Evolutionary conservation across 306 rosid genomes (phyloP).

Genomic region (Malus asiatica): DNA sequence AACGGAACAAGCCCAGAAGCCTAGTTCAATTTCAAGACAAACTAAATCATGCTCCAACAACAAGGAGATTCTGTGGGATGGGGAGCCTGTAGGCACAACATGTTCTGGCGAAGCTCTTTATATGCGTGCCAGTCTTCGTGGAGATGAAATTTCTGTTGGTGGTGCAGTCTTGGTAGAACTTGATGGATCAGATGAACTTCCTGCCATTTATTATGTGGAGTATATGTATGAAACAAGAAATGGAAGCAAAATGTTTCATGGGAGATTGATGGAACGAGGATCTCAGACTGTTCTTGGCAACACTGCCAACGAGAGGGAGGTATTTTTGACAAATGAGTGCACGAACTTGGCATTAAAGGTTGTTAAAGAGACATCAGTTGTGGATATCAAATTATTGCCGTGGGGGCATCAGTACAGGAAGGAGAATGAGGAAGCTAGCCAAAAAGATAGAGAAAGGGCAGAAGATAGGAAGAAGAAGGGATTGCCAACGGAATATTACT

Average conservation of each 20-base stretch:
- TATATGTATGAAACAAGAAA: slow-evolving; percentile 67
- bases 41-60: slow-evolving; percentile 25
- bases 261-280: slow-evolving; percentile 68
- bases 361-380: slow-evolving; percentile 39
- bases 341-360: slow-evolving; percentile 42
- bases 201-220: slow-evolving; percentile 58
- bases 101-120: slow-evolving; percentile 47
- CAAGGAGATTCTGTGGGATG: slow-evolving; percentile 59
- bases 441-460: slow-evolving; percentile 58
- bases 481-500: slow-evolving; percentile 59
- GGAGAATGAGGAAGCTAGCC: slow-evolving; percentile 48
- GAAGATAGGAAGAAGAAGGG: slow-evolving; percentile 84
- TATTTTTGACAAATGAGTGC: slow-evolving; percentile 81
- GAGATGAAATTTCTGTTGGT: slow-evolving; percentile 61
- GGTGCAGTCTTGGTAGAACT: slow-evolving; percentile 58
- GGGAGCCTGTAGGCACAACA: slow-evolving; percentile 46
- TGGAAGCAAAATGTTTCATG: slow-evolving; percentile 78
- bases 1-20: slow-evolving; percentile 33
- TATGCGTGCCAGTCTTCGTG: slow-evolving; percentile 46
- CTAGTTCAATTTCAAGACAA: slow-evolving; percentile 32
- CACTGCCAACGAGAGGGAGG: slow-evolving; percentile 76
- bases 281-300: slow-evolving; percentile 85
- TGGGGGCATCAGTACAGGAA: slow-evolving; percentile 85
- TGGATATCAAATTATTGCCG: slow-evolving; percentile 35
- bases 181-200: slow-evolving; percentile 46